Conservation (phyloP, 2,329 filamentous ascomycete species). For the Claviceps maximensis region DNA sequence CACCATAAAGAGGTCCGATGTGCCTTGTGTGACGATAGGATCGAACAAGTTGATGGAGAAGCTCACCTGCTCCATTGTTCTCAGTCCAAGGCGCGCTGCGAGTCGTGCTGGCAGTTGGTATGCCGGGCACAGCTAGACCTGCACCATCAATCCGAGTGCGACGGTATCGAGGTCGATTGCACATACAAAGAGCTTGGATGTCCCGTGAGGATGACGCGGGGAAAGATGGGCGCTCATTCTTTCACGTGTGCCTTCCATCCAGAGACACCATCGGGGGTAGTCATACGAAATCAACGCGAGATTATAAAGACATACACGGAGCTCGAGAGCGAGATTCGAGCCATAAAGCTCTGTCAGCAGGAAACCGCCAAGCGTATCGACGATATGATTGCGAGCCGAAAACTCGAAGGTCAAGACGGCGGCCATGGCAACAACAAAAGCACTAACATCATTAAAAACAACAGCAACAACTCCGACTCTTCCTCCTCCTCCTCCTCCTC, state of each 20-base stretch:
- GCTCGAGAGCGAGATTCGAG: conserved; percentile 21
- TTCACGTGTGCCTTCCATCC: conserved; percentile 37
- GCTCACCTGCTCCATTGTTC: conserved; percentile 28
- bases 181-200: conserved; percentile 24
- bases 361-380: conserved; percentile 20
- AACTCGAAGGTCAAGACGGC: conserved; percentile 7
- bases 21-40: conserved; percentile 35
- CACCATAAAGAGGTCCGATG: conserved; percentile 40
- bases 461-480: conserved; percentile 7
- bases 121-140: conserved; percentile 30
- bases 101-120: conserved; percentile 32
- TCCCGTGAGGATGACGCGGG: conserved; percentile 20
- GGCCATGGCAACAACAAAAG: conserved; percentile 8
- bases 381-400: conserved; percentile 25
- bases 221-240: conserved; percentile 31
- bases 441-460: too few species aligned
- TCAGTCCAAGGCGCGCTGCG: conserved; percentile 34
- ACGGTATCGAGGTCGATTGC: conserved; percentile 38
- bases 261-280: conserved; percentile 35
- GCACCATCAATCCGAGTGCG: conserved; percentile 36
- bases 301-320: conserved; percentile 31
- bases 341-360: conserved; percentile 21
- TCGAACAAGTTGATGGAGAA: conserved; percentile 31
- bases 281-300: conserved; percentile 33
- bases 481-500: too few species aligned